Evolutionary conservation across 495 filamentous ascomycete genomes (phyloP).

Genomic region (Tuber melanosporum): DNA sequence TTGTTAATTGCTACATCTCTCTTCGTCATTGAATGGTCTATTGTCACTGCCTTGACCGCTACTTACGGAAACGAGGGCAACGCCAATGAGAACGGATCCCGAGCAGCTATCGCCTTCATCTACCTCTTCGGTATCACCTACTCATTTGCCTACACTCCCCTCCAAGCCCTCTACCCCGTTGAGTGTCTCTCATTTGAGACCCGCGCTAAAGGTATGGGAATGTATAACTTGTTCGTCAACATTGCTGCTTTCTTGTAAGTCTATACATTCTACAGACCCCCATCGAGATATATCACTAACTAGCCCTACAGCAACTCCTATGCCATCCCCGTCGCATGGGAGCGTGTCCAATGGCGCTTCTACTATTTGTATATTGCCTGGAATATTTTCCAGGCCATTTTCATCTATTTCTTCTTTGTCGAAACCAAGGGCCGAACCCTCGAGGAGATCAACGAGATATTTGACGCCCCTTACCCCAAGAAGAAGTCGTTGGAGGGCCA

Average conservation of each 20-base stretch:
- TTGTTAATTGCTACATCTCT: slow-evolving; percentile 50
- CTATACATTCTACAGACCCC: background rate
- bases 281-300: background rate
- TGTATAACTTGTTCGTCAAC: slow-evolving; percentile 48
- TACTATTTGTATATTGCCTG: slow-evolving; percentile 56
- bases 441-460: slow-evolving; percentile 35
- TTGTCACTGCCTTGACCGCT: slow-evolving; percentile 54
- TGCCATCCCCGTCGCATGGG: slow-evolving; percentile 15
- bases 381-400: slow-evolving; percentile 48
- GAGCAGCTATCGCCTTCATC: slow-evolving; percentile 53
- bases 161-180: slow-evolving; percentile 62
- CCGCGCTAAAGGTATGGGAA: slow-evolving; percentile 50
- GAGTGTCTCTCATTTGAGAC: slow-evolving; percentile 57
- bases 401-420: slow-evolving; percentile 52
- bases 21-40: slow-evolving; percentile 51
- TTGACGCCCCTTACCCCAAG: slow-evolving; percentile 31
- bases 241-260: slow-evolving; percentile 27
- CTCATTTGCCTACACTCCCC: slow-evolving; percentile 49
- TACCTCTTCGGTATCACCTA: slow-evolving; percentile 53
- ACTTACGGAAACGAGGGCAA: slow-evolving; percentile 48
- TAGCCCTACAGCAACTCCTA: slow-evolving; percentile 19
- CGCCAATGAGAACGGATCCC: slow-evolving; percentile 46
- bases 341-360: slow-evolving; percentile 51
- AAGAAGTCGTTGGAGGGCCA: slow-evolving; percentile 25
- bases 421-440: slow-evolving; percentile 52